Percentiles rank a stretch among this genome's conserved stretches.
Conservation (phyloP, 2,329 filamentous ascomycete genomes). For the Alternaria arborescens region DNA sequence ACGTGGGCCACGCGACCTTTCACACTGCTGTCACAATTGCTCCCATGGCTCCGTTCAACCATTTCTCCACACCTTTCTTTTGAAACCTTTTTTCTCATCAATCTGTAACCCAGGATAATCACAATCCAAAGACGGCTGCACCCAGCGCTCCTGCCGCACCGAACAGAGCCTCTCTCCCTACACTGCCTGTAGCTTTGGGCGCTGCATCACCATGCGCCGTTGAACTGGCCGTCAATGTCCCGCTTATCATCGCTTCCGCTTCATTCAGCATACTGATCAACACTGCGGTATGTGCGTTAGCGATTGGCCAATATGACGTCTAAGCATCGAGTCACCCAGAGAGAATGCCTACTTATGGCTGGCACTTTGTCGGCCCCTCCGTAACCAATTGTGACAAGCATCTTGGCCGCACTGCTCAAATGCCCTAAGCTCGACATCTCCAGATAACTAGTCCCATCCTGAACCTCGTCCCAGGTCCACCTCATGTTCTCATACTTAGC, state of each 20-base stretch:
- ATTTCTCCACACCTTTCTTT: slow-evolving; percentile 1
- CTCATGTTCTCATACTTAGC: neutral
- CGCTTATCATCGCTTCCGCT: slow-evolving; percentile 1
- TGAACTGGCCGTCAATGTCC: neutral
- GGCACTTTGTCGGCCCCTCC: slow-evolving; percentile 5
- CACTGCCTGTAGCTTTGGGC: neutral
- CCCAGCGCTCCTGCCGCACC: neutral
- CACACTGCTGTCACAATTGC: slow-evolving; percentile 1
- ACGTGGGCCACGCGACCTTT: slow-evolving; percentile 17
- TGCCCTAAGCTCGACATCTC: neutral
- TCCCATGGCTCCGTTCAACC: neutral
- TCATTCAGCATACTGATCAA: slow-evolving; percentile 2
- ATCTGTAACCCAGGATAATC: neutral
- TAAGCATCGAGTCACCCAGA: neutral
- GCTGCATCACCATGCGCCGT: neutral
- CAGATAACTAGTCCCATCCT: neutral
- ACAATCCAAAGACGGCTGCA: neutral
- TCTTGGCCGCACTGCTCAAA: slow-evolving; percentile 2
- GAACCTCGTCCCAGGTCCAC: neutral
- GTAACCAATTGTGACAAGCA: slow-evolving; percentile 1
- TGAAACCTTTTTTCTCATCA: slow-evolving; percentile 2
- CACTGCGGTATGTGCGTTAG: neutral
- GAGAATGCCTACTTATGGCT: neutral
- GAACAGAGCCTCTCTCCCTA: neutral
- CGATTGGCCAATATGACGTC: neutral